Percentiles rank a stretch among this genome's conserved stretches.
Evolutionary conservation across 106 monocot genomes (phyloP).

Genomic region (Vanilla planifolia): DNA sequence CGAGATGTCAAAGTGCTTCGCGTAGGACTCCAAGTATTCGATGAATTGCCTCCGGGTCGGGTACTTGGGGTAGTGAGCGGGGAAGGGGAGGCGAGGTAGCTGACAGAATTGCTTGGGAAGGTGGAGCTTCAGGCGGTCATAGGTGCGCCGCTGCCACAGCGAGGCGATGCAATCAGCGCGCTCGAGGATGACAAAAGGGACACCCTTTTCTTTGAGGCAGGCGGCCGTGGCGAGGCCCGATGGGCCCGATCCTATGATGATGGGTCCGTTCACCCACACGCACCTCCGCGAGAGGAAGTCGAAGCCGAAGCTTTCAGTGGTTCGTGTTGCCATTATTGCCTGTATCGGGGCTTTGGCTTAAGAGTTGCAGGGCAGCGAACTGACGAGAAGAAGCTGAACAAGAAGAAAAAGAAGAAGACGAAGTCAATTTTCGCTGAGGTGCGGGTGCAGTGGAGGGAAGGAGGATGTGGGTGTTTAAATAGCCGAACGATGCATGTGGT

Average conservation of each 20-base stretch:
- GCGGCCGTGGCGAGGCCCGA: constrained; percentile 39
- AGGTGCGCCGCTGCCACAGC: constrained; percentile 40
- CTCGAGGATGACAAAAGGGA: constrained; percentile 41
- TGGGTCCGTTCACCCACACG: constrained; percentile 42
- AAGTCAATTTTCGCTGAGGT: no score
- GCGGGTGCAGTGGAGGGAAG: no score
- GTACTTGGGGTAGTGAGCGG: constrained; percentile 29
- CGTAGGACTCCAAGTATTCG: constrained; percentile 33
- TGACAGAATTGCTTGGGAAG: constrained; percentile 53
- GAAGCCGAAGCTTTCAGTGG: neutral
- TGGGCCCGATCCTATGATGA: constrained; percentile 43
- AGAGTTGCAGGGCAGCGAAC: no score
- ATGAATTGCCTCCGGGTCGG: constrained; percentile 33
- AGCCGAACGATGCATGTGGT: neutral
- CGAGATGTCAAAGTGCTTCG: constrained; percentile 20
- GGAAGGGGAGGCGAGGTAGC: constrained; percentile 34
- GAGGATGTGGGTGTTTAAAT: neutral
- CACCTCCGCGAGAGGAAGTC: constrained; percentile 19
- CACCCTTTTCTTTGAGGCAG: constrained; percentile 18
- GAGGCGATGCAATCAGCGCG: constrained; percentile 40
- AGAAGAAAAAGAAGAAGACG: no score
- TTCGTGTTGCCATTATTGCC: no score
- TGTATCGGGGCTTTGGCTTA: no score
- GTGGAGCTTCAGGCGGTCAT: constrained; percentile 43
- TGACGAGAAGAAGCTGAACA: no score